Percentiles rank a stretch among this genome's conserved stretches.
phyloP scores from a whole-genome alignment of 306 rosid genomes.

The Corylus avellana region DNA sequence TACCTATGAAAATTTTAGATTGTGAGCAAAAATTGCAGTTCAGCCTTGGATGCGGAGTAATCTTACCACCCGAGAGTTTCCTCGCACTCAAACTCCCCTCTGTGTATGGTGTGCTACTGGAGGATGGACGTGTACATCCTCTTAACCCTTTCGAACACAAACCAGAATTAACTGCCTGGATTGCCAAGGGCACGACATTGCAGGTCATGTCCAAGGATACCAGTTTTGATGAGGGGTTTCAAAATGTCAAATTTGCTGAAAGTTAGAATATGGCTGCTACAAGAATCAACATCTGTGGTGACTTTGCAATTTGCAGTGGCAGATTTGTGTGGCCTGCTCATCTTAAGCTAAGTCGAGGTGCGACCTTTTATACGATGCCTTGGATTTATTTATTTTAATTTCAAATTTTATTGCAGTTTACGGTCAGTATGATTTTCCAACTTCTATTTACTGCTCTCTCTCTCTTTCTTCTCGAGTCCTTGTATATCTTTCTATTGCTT shows the following conservation, averaged over 20 bases:
- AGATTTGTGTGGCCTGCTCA: constrained; percentile 25
- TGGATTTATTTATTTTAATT: not conserved
- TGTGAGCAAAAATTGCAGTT: constrained; percentile 77
- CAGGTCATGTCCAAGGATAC: constrained; percentile 65
- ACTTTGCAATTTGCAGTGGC: constrained; percentile 16
- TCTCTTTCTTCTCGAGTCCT: not conserved
- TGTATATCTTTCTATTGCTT: not conserved
- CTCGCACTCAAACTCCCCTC: constrained; percentile 82
- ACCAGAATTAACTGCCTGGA: constrained; percentile 92
- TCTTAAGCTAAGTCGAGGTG: constrained; percentile 39
- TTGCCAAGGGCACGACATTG: constrained; percentile 70
- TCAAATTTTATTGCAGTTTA: not conserved
- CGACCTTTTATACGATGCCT: not conserved
- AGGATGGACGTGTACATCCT: constrained; percentile 64
- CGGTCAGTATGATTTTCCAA: not conserved
- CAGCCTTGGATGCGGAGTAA: constrained; percentile 68
- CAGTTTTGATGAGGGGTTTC: constrained; percentile 50
- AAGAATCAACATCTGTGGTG: constrained; percentile 16
- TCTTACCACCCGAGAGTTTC: constrained; percentile 91
- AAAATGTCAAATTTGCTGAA: constrained; percentile 34
- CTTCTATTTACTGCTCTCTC: not conserved
- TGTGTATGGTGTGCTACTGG: constrained; percentile 79
- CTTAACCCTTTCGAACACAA: constrained; percentile 72
- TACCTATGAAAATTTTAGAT: constrained; percentile 60
- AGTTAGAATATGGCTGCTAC: constrained; percentile 19